Base-by-base conservation (phyloP, 495 filamentous ascomycete species). In the Annulohypoxylon stygium region DNA sequence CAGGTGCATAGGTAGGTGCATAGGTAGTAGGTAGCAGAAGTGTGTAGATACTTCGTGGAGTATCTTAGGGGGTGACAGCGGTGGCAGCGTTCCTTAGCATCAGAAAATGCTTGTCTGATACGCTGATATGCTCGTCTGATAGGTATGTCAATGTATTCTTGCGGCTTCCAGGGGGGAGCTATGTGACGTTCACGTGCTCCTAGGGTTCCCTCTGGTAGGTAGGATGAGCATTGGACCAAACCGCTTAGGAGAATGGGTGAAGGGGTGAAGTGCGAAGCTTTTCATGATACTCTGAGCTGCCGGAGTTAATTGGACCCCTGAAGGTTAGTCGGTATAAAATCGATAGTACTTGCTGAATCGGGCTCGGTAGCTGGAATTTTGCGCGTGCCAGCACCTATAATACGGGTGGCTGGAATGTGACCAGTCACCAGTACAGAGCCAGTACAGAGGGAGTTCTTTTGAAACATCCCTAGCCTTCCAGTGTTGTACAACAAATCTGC, bases 331-430 rank as follows among this genome's bases (percentile, higher is more conserved):
- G 45, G 36, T 60, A 60, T 34, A 20, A 51, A 57, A 61, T 65
- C 61, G 54, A 59, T 65, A 65, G 34, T 18, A 65, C 43, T 65
- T 63, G 5, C 50, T 69, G 50, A 18, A 62, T 63, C 54, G 33
- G 48, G 58, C 10, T 63, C 66, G 53, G 61, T 61, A 65, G 55
- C 20, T 51, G 39, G 51, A 11, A 16, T 59, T 11, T 65, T 63
- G 64, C 51, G 36, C 59, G 12, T 14, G 34, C 41, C 50, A 50
- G 58, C 25, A 23, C 50, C 47, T 69, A 62, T 51, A 65, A 58
- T 48, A 57, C 53, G 53, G 45, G 67, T 68, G 45, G 67, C 64
- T 61, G 47, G 63, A 75, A 75, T 75, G 59, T 75, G 67, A 75
- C 64, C 67, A 67, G 58, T 75, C 67, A 75, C 63, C 41, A 57